Evolutionary conservation across 2,329 filamentous ascomycete species (phyloP).

Genomic region (Fusarium sp.): DNA sequence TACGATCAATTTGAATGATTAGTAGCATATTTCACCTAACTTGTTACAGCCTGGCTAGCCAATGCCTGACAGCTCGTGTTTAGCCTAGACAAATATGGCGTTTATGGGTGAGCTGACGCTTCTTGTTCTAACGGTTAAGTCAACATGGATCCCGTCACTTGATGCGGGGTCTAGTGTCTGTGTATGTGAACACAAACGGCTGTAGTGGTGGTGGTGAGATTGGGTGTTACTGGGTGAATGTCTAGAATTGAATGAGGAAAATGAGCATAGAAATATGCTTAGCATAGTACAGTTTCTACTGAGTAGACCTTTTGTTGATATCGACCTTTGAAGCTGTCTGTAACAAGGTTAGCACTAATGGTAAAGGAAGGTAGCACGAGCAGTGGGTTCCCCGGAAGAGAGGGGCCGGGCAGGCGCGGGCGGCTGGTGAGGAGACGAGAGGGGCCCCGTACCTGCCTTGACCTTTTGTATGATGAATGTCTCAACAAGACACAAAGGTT

Average conservation of each 20-base stretch:
- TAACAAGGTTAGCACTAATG: background rate
- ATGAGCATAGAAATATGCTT: too few species aligned
- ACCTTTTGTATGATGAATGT: conserved; percentile 35
- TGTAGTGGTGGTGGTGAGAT: conserved; percentile 1
- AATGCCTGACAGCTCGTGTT: background rate
- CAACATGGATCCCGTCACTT: conserved; percentile 1
- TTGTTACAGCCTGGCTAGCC: background rate
- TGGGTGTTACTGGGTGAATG: background rate
- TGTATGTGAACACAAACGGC: background rate
- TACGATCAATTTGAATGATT: too few species aligned
- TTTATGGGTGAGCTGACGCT: conserved; percentile 18
- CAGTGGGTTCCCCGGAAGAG: conserved; percentile 35
- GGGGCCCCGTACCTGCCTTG: conserved; percentile 17
- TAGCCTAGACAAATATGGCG: background rate
- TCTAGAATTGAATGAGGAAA: background rate
- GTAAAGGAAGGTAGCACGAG: conserved; percentile 29
- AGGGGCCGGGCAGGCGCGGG: conserved; percentile 40
- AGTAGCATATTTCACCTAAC: background rate
- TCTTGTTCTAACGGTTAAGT: background rate
- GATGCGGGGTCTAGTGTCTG: conserved; percentile 1
- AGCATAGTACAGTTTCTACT: background rate
- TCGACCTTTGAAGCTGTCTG: too few species aligned
- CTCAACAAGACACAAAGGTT: conserved; percentile 31
- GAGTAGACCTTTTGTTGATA: background rate
- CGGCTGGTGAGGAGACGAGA: conserved; percentile 33